Conservation (phyloP, 1,139 yeast genomes). For the Diutina mesorugosa region DNA sequence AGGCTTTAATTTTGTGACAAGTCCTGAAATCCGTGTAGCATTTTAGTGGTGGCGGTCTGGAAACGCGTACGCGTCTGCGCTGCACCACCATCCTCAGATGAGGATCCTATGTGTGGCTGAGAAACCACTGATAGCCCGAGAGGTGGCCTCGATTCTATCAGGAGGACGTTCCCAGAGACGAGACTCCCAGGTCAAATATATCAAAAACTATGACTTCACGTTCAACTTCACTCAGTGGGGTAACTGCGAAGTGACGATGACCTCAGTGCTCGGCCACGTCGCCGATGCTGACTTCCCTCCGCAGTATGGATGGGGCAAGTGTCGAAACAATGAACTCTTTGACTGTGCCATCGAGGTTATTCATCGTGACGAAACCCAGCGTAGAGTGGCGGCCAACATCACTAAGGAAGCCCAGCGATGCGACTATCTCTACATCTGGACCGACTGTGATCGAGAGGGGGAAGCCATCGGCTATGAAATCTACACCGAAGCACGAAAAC, state of each 20-base stretch:
- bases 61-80: background rate
- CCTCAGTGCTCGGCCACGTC: constrained; percentile 84
- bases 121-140: constrained; percentile 88
- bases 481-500: constrained; percentile 47
- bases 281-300: constrained; percentile 53
- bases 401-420: constrained; percentile 48
- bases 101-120: constrained; percentile 91
- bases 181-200: constrained; percentile 44
- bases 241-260: constrained; percentile 72
- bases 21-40: background rate
- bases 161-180: constrained; percentile 50
- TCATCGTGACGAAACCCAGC: constrained; percentile 12
- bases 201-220: constrained; percentile 70
- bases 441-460: constrained; percentile 98
- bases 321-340: constrained; percentile 53
- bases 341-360: constrained; percentile 17
- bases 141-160: constrained; percentile 62
- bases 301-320: constrained; percentile 54
- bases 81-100: constrained; percentile 22
- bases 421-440: constrained; percentile 79
- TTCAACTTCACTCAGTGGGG: constrained; percentile 49
- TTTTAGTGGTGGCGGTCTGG: background rate
- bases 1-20: no score
- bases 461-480: constrained; percentile 91
- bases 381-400: constrained; percentile 52